phyloP scores from a whole-genome alignment of 2,329 filamentous ascomycete species.

The Diplodia mutila region DNA sequence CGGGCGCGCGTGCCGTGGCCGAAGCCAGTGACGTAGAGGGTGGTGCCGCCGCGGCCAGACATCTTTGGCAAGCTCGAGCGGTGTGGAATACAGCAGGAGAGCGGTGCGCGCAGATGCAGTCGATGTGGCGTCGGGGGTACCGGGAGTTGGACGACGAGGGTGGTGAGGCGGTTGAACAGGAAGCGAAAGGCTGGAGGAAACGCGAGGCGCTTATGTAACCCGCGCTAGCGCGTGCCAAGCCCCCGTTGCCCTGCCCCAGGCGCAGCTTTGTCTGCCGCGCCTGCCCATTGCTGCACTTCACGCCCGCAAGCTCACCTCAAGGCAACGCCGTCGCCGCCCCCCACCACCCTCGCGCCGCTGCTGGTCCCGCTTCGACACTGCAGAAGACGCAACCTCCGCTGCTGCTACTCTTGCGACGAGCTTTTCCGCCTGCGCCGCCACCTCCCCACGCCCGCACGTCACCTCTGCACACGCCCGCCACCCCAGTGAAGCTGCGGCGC shows the following conservation, averaged over 20 bases:
- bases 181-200: constrained; percentile 16
- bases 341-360: constrained; percentile 1
- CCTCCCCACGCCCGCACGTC: constrained; percentile 3
- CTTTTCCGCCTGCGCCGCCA: background rate
- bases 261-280: constrained; percentile 12
- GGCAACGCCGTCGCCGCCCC: constrained; percentile 6
- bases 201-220: constrained; percentile 11
- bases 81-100: constrained; percentile 3
- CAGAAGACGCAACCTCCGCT: background rate
- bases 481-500: constrained; percentile 10
- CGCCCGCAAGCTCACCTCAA: constrained; percentile 14
- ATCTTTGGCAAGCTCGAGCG: constrained; percentile 52
- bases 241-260: constrained; percentile 12
- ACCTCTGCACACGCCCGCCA: constrained; percentile 16
- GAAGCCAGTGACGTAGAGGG: constrained; percentile 98
- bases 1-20: constrained; percentile 97
- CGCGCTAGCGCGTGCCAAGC: background rate
- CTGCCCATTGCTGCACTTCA: constrained; percentile 19
- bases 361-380: background rate
- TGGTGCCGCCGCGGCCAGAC: constrained; percentile 86
- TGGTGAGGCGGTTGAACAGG: constrained; percentile 13
- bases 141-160: constrained; percentile 11
- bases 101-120: constrained; percentile 25
- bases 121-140: constrained; percentile 21
- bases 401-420: background rate